phyloP scores from a whole-genome alignment of 108 stramenopile genomes.

The Cyclostephanos tholiformis region DNA sequence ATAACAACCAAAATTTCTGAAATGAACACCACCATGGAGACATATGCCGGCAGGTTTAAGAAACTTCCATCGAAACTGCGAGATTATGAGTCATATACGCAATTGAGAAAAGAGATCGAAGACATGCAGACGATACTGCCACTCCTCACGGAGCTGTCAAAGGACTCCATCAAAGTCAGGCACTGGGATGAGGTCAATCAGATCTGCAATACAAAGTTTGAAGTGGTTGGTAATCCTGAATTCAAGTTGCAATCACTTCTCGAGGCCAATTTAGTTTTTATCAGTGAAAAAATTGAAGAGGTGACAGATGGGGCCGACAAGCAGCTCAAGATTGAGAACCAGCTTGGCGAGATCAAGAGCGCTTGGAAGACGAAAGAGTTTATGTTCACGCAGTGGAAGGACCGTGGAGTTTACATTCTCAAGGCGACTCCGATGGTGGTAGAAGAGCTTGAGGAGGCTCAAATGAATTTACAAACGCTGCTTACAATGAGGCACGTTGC shows the following conservation, averaged over 20 bases:
- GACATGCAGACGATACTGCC: conserved; percentile 88
- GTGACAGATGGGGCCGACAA: conserved; percentile 91
- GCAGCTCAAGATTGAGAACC: conserved; percentile 84
- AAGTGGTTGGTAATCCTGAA: conserved; percentile 70
- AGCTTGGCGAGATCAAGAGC: conserved; percentile 73
- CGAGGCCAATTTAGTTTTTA: conserved; percentile 56
- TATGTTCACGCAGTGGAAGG: conserved; percentile 84
- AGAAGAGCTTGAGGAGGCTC: conserved; percentile 91
- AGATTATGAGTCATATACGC: conserved; percentile 82
- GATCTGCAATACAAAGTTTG: conserved; percentile 70
- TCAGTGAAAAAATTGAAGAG: conserved; percentile 81
- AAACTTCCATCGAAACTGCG: conserved; percentile 85
- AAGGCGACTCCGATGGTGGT: conserved; percentile 78
- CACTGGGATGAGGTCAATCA: conserved; percentile 89
- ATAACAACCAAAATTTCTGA: conserved; percentile 70
- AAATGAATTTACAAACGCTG: conserved; percentile 89
- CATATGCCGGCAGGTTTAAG: conserved; percentile 78
- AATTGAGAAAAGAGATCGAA: conserved; percentile 81
- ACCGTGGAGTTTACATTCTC: conserved; percentile 74
- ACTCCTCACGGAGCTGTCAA: conserved; percentile 81
- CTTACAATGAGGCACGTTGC: conserved; percentile 87
- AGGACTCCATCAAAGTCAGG: conserved; percentile 81
- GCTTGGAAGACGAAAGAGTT: conserved; percentile 76
- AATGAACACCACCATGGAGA: conserved; percentile 83
- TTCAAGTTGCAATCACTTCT: conserved; percentile 76